Evolutionary conservation across 2,329 filamentous ascomycete species (phyloP).

Genomic region (Simplicillium aogashimaense): DNA sequence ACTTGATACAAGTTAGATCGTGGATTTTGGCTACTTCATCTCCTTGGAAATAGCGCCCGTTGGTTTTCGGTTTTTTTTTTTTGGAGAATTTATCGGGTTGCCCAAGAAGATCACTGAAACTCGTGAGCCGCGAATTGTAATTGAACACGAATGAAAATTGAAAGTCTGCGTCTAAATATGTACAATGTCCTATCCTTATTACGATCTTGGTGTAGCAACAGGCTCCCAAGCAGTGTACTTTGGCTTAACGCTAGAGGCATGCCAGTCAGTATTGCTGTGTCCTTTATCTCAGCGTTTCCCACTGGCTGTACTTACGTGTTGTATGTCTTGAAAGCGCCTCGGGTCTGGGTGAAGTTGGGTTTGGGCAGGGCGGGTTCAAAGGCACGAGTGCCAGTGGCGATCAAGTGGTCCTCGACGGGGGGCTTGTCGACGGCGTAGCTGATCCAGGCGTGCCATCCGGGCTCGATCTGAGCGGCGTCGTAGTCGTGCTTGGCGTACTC

Average conservation of each 20-base stretch:
- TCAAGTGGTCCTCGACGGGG: constrained; percentile 63
- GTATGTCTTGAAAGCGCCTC: constrained; percentile 84
- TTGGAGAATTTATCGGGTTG: background rate
- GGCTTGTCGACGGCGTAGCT: constrained; percentile 86
- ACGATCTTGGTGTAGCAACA: constrained; percentile 23
- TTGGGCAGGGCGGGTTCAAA: constrained; percentile 69
- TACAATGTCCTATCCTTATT: constrained; percentile 6
- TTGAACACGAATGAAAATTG: background rate
- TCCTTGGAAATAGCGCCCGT: background rate
- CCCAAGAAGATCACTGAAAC: background rate
- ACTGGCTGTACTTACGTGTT: constrained; percentile 63
- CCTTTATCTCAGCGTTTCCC: background rate
- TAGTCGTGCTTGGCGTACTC: constrained; percentile 87
- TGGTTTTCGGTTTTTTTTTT: background rate
- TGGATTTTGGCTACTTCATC: background rate
- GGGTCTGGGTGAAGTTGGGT: constrained; percentile 65
- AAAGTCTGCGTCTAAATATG: background rate
- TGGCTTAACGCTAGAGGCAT: constrained; percentile 37
- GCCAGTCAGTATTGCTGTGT: constrained; percentile 11
- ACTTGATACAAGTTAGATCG: background rate
- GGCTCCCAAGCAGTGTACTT: constrained; percentile 47
- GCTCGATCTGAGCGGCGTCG: constrained; percentile 78
- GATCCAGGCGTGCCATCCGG: constrained; percentile 97
- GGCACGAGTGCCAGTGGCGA: constrained; percentile 54
- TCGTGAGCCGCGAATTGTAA: background rate